phyloP scores from a whole-genome alignment of 2,329 filamentous ascomycete genomes.

The Meredithiella fracta region DNA sequence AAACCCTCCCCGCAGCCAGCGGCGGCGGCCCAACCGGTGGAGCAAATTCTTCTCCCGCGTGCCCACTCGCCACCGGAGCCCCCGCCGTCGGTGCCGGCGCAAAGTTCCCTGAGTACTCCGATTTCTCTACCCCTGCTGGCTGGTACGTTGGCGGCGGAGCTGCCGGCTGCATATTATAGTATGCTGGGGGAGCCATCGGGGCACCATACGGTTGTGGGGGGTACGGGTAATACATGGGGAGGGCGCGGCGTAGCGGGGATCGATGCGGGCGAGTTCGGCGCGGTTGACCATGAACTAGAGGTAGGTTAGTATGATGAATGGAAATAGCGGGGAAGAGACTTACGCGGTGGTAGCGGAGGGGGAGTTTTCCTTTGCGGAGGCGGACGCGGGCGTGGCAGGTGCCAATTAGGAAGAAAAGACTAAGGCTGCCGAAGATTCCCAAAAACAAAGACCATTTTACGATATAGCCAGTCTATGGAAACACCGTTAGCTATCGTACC shows the following conservation, averaged over 20 bases:
- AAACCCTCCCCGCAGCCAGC: conserved; percentile 18
- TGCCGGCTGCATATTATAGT: conserved; percentile 36
- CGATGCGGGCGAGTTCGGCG: conserved; percentile 28
- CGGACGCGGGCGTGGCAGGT: conserved; percentile 54
- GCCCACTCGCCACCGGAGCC: conserved; percentile 1
- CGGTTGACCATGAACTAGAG: conserved; percentile 36
- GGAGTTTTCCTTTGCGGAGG: conserved; percentile 46
- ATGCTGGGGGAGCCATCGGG: conserved; percentile 19
- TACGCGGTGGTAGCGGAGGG: conserved; percentile 56
- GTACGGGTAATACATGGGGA: conserved; percentile 26
- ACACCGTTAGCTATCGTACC: too few species aligned
- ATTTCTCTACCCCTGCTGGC: conserved; percentile 34
- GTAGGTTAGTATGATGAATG: neutral
- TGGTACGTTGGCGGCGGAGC: conserved; percentile 43
- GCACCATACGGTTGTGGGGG: conserved; percentile 14
- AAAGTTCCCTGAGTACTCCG: conserved; percentile 33
- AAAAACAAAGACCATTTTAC: conserved; percentile 58
- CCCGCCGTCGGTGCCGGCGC: conserved; percentile 14
- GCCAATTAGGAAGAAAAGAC: conserved; percentile 48
- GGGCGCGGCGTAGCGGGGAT: conserved; percentile 33
- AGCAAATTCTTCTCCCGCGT: conserved; percentile 21
- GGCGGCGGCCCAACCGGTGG: conserved; percentile 33
- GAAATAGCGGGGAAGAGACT: conserved; percentile 18
- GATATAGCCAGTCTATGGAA: conserved; percentile 39
- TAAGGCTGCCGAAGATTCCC: conserved; percentile 39